These are phyloP conservation scores for Eucalyptus camaldulensis DNA, from an alignment of 345 rosid genomes.

Conservation along the genomic window DNA sequence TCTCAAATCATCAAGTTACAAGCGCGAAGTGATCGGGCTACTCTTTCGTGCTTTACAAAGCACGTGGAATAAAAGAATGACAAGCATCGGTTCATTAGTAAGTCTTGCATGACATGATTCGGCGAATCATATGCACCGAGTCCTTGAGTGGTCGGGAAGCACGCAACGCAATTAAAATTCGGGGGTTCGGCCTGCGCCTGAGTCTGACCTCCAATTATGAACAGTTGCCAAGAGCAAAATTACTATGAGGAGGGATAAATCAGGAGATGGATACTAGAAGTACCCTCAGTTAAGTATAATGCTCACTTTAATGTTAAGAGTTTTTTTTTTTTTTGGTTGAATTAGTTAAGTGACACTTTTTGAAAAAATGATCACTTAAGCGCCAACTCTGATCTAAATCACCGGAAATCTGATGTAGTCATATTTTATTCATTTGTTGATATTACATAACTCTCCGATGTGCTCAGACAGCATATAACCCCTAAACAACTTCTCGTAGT, in stretches of 20 bases:
- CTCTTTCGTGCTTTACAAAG: neutral
- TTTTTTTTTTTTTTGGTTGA: no score
- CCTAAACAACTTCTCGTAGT: no score
- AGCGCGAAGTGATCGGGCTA: neutral
- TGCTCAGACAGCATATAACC: rapidly evolving
- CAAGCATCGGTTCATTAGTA: neutral
- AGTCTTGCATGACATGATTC: neutral
- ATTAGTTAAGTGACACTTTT: no score
- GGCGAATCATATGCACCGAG: neutral
- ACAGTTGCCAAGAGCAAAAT: neutral
- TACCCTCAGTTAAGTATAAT: no score
- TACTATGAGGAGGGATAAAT: neutral
- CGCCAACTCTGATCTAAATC: rapidly evolving
- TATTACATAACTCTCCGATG: rapidly evolving
- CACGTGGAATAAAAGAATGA: neutral
- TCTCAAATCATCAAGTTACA: neutral
- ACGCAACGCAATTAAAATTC: neutral
- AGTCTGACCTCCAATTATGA: neutral
- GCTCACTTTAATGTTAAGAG: no score
- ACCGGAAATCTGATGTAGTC: rapidly evolving
- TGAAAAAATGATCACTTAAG: no score
- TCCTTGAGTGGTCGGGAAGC: neutral
- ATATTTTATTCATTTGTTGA: no score
- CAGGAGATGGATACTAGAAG: no score
- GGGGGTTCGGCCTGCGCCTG: rapidly evolving